Conservation (phyloP, 78 protist species). For the Trichosphaerium sp. region DNA sequence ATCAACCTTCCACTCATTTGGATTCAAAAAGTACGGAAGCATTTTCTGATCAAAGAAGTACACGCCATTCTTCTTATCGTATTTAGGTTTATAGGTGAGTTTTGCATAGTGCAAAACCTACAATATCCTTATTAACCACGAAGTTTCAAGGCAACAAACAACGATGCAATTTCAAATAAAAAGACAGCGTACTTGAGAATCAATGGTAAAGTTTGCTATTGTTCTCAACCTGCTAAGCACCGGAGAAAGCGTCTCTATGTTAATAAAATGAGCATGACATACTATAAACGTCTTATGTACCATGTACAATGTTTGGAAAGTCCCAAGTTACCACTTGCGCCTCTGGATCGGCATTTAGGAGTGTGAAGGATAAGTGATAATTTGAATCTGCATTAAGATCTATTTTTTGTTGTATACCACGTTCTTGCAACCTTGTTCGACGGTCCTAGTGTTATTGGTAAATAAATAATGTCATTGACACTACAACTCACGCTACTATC, state of each 20-base stretch:
- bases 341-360: slow-evolving; percentile 34
- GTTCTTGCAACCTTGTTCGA: no score
- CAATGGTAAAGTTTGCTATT: slow-evolving; percentile 42
- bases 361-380: slow-evolving; percentile 33
- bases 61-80: not conserved
- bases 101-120: slow-evolving; percentile 35
- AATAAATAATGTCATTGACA: no score
- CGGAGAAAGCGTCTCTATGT: no score
- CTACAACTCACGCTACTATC: no score
- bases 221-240: no score
- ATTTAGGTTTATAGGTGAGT: slow-evolving; percentile 13
- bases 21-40: slow-evolving; percentile 34
- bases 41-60: slow-evolving; percentile 10
- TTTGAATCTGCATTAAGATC: slow-evolving; percentile 30
- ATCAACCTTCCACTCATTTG: slow-evolving; percentile 44
- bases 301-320: slow-evolving; percentile 16
- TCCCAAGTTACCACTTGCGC: slow-evolving; percentile 28
- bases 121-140: no score
- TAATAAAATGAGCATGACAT: no score
- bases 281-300: no score
- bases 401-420: slow-evolving; percentile 2
- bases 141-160: no score
- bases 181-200: no score
- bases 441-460: no score
- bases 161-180: no score